Evolutionary conservation across 2,329 filamentous ascomycete genomes (phyloP).

Genomic region (Arthroderma sp.): DNA sequence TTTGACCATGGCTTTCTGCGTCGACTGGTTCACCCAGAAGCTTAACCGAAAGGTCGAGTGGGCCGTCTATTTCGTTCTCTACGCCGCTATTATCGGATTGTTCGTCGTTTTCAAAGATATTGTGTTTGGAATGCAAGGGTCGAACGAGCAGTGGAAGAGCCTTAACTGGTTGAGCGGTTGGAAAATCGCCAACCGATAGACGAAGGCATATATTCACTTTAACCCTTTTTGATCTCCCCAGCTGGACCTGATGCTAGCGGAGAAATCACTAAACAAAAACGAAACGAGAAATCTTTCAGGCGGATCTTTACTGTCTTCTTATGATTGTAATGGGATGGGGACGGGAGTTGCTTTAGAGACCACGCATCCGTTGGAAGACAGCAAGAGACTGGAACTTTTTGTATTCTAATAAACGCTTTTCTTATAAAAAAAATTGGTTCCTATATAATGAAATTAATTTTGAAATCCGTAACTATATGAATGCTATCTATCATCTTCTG

Average conservation of each 20-base stretch:
- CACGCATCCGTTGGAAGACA: not conserved
- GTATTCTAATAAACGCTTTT: conserved; percentile 3
- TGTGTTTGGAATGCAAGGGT: conserved; percentile 88
- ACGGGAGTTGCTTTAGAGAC: not conserved
- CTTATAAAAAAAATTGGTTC: not conserved
- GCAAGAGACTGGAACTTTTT: conserved; percentile 1
- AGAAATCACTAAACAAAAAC: not conserved
- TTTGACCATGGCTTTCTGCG: conserved; percentile 71
- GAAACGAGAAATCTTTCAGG: not conserved
- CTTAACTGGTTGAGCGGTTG: conserved; percentile 88
- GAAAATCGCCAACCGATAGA: conserved; percentile 58
- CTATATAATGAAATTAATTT: not conserved
- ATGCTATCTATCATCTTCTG: not conserved
- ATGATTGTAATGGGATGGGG: not conserved
- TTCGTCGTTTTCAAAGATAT: conserved; percentile 88
- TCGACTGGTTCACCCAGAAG: conserved; percentile 68
- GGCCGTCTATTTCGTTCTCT: conserved; percentile 61
- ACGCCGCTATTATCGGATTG: conserved; percentile 61
- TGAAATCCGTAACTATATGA: not conserved
- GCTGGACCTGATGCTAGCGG: not conserved
- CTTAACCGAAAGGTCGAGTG: conserved; percentile 53
- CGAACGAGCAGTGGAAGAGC: conserved; percentile 72
- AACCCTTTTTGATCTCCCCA: not conserved
- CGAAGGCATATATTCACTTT: not conserved
- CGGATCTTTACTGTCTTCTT: not conserved